phyloP scores from a whole-genome alignment of 768 basidiomycete genomes.

The Tylopilus subfusipes region DNA sequence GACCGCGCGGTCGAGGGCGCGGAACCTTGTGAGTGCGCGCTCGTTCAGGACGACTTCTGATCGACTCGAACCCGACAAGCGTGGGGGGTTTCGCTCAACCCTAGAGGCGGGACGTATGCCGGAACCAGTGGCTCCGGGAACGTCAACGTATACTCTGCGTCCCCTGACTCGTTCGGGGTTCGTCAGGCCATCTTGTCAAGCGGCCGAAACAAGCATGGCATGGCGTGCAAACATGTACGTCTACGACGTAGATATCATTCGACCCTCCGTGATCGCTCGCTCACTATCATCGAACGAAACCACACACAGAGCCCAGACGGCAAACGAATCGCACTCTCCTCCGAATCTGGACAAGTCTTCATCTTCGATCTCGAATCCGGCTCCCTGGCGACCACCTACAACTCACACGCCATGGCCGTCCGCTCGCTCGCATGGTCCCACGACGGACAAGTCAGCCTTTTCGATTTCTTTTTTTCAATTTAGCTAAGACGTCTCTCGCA shows the following conservation, averaged over 20 bases:
- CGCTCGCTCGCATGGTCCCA: slow-evolving; percentile 86
- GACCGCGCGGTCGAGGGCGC: slow-evolving; percentile 49
- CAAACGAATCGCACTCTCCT: slow-evolving; percentile 71
- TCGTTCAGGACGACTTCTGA: neutral
- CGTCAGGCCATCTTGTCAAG: slow-evolving; percentile 56
- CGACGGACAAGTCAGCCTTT: slow-evolving; percentile 70
- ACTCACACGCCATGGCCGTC: slow-evolving; percentile 87
- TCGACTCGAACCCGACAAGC: slow-evolving; percentile 40
- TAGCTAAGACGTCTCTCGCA: slow-evolving; percentile 30
- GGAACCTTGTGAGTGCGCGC: slow-evolving; percentile 60
- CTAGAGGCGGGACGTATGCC: slow-evolving; percentile 68
- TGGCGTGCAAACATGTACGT: slow-evolving; percentile 68
- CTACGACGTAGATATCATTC: neutral
- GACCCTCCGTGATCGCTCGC: neutral
- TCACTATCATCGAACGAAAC: neutral
- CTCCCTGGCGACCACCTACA: slow-evolving; percentile 65
- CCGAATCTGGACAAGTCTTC: slow-evolving; percentile 85
- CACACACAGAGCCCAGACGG: slow-evolving; percentile 85
- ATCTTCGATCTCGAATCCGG: slow-evolving; percentile 76
- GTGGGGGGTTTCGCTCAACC: slow-evolving; percentile 83
- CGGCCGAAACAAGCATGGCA: slow-evolving; percentile 74
- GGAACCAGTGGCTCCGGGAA: slow-evolving; percentile 72
- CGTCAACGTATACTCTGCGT: slow-evolving; percentile 68
- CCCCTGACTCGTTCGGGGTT: slow-evolving; percentile 62
- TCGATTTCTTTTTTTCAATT: neutral